phyloP scores from a whole-genome alignment of 2,329 filamentous ascomycete genomes.

The Xylariaceae sp. region DNA sequence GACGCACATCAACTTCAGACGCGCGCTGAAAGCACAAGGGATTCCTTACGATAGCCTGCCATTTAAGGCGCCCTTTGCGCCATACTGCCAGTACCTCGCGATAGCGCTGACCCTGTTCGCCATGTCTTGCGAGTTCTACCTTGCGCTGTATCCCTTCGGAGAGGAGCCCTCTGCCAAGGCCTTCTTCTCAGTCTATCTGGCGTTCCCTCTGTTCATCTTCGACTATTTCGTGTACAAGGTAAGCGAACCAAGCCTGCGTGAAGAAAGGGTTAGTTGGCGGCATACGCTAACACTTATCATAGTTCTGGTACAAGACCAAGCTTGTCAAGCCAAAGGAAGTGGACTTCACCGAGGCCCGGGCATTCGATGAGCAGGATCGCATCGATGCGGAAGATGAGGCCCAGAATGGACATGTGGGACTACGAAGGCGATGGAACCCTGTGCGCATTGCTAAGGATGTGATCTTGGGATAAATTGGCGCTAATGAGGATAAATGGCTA shows the following conservation, averaged over 20 bases:
- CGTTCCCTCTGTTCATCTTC: neutral
- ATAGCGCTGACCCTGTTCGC: neutral
- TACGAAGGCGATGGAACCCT: neutral
- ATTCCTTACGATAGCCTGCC: neutral
- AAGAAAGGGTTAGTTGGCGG: no score
- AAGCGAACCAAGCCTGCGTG: neutral
- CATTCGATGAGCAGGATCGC: neutral
- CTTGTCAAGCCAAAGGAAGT: neutral
- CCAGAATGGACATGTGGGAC: neutral
- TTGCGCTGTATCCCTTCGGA: neutral
- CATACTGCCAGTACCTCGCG: neutral
- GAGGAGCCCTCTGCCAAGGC: neutral
- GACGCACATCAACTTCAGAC: neutral
- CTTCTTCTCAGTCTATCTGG: neutral
- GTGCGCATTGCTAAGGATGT: neutral
- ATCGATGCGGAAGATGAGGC: neutral
- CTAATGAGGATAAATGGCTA: no score
- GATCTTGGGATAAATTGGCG: neutral
- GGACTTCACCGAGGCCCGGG: neutral
- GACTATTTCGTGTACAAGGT: neutral
- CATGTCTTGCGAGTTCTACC: neutral
- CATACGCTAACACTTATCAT: neutral
- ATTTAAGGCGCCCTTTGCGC: neutral
- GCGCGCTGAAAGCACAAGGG: neutral
- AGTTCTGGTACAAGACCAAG: neutral